phyloP scores from a whole-genome alignment of 257 asterid species.

The Hygrophila difformis region DNA sequence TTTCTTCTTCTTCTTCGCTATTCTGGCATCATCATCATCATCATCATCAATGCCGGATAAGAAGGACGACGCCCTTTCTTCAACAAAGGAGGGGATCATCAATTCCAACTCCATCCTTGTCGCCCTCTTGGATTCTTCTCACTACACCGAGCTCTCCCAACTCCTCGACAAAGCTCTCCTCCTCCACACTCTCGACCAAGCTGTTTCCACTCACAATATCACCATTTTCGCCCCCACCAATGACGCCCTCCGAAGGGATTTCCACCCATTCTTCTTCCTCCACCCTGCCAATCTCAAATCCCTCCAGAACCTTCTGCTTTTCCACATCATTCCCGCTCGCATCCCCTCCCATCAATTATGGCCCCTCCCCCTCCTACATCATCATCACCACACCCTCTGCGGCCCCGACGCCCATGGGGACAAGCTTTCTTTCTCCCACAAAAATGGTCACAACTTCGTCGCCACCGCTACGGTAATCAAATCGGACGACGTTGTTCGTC shows the following conservation, averaged over 20 bases:
- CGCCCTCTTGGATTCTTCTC: slow-evolving; percentile 92
- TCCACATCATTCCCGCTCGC: slow-evolving; percentile 78
- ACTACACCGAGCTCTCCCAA: slow-evolving; percentile 82
- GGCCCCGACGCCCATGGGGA: slow-evolving; percentile 37
- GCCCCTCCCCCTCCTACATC: not conserved
- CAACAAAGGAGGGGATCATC: too few relatives aligned
- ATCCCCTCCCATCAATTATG: slow-evolving; percentile 42
- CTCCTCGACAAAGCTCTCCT: slow-evolving; percentile 82
- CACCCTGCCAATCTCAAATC: slow-evolving; percentile 85
- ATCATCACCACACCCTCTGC: slow-evolving; percentile 37
- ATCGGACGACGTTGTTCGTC: slow-evolving; percentile 62
- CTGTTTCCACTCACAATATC: slow-evolving; percentile 68
- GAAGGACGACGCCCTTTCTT: too few relatives aligned
- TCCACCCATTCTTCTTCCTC: slow-evolving; percentile 79
- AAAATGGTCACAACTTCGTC: slow-evolving; percentile 35
- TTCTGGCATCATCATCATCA: too few relatives aligned
- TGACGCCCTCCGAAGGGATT: slow-evolving; percentile 69
- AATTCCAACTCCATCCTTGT: slow-evolving; percentile 87
- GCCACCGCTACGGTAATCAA: slow-evolving; percentile 37
- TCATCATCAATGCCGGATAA: too few relatives aligned
- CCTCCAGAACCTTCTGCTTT: slow-evolving; percentile 62
- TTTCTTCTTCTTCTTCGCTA: too few relatives aligned
- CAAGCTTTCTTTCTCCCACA: slow-evolving; percentile 22
- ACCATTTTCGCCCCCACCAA: slow-evolving; percentile 88
- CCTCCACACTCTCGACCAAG: slow-evolving; percentile 77